phyloP scores from a whole-genome alignment of 129 eudicot species.

The Centrapalus pauciflorus region DNA sequence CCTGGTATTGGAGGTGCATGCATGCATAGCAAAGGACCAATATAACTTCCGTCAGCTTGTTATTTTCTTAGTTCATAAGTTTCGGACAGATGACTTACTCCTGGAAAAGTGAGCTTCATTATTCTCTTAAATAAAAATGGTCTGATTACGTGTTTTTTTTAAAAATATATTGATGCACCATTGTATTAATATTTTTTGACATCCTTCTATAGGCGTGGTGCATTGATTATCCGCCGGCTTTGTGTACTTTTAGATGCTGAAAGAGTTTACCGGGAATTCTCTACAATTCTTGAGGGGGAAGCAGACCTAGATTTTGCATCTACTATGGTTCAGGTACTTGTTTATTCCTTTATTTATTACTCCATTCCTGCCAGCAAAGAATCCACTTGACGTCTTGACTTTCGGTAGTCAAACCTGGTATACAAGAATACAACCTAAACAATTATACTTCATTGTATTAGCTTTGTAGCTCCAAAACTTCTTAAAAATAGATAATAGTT shows the following conservation, averaged over 20 bases:
- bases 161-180: not conserved
- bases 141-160: constrained; percentile 2
- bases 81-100: constrained; percentile 58
- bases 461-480: not conserved
- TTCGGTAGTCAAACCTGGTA: not conserved
- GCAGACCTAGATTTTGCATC: constrained; percentile 89
- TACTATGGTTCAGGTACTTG: constrained; percentile 80
- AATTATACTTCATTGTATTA: not conserved
- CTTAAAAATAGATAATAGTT: not conserved
- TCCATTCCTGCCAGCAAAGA: not conserved
- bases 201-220: constrained; percentile 62
- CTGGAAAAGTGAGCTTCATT: constrained; percentile 64
- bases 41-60: constrained; percentile 79
- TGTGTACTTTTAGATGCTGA: constrained; percentile 95
- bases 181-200: not conserved
- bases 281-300: constrained; percentile 78
- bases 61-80: constrained; percentile 63
- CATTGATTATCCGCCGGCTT: constrained; percentile 83
- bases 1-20: constrained; percentile 91
- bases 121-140: not conserved
- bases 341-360: not conserved
- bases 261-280: constrained; percentile 84
- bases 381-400: not conserved
- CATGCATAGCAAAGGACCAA: constrained; percentile 85
- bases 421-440: too few relatives aligned